Evolutionary conservation across 2,329 filamentous ascomycete species (phyloP).

Genomic region (Cladosporium sp.): DNA sequence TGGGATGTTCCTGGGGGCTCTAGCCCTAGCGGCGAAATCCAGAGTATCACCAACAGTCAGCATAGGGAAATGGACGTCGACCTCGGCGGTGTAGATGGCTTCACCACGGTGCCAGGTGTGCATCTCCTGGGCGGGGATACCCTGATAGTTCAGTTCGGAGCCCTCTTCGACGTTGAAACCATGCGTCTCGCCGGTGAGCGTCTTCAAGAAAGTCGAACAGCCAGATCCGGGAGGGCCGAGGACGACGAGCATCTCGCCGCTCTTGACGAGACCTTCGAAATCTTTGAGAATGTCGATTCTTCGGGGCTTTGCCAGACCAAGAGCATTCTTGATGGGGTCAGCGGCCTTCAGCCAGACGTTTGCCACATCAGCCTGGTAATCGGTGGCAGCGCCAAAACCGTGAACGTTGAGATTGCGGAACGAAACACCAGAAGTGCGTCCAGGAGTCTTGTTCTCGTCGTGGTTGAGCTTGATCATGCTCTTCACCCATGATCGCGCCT

Average conservation of each 20-base stretch:
- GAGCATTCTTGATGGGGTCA: slow-evolving; percentile 33
- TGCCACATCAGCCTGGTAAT: slow-evolving; percentile 49
- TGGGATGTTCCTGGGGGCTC: slow-evolving; percentile 60
- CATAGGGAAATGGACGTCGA: slow-evolving; percentile 76
- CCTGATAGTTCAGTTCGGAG: slow-evolving; percentile 80
- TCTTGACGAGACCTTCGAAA: slow-evolving; percentile 64
- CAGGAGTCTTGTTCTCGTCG: slow-evolving; percentile 38
- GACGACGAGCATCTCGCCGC: slow-evolving; percentile 72
- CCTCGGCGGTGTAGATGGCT: slow-evolving; percentile 81
- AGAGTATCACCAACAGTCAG: slow-evolving; percentile 75
- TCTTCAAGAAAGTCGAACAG: slow-evolving; percentile 82
- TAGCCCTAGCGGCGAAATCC: slow-evolving; percentile 69
- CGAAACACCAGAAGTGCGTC: slow-evolving; percentile 43
- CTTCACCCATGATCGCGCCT: slow-evolving; percentile 46
- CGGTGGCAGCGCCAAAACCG: slow-evolving; percentile 45
- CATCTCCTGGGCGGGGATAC: slow-evolving; percentile 70
- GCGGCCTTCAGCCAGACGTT: slow-evolving; percentile 42
- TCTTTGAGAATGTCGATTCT: slow-evolving; percentile 59
- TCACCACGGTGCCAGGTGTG: slow-evolving; percentile 74
- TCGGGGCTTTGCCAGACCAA: slow-evolving; percentile 28
- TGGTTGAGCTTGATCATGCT: slow-evolving; percentile 45
- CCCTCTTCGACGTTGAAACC: slow-evolving; percentile 68
- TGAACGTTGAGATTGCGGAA: slow-evolving; percentile 47
- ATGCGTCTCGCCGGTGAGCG: slow-evolving; percentile 76
- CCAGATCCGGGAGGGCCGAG: slow-evolving; percentile 65